These are phyloP conservation scores for Cornus florida DNA, from an alignment of 148 eudicot species.

Conservation along the genomic window DNA sequence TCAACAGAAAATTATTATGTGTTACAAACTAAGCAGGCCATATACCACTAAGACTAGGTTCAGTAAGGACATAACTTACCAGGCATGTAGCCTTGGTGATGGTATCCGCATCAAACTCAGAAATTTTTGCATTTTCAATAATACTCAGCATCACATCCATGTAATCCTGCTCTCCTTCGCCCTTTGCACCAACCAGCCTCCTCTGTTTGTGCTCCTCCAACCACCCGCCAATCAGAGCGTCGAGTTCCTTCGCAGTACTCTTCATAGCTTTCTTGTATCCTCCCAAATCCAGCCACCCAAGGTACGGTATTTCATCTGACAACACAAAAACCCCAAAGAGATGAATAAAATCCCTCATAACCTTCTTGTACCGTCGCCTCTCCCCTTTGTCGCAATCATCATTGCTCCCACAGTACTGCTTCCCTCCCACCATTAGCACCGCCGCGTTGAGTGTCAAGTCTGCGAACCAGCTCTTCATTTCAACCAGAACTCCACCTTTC, in stretches of 20 bases:
- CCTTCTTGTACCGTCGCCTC: background rate
- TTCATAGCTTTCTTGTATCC: constrained; percentile 11
- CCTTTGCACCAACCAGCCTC: too few relatives aligned
- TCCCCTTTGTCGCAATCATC: background rate
- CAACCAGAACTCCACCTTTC: background rate
- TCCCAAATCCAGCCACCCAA: background rate
- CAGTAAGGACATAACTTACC: background rate
- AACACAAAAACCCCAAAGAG: background rate
- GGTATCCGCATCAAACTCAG: constrained; percentile 3
- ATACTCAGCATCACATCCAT: too few relatives aligned
- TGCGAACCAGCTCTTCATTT: background rate
- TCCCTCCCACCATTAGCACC: background rate
- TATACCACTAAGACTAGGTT: too few relatives aligned
- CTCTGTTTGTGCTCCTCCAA: too few relatives aligned
- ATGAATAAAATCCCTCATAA: background rate
- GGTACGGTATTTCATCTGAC: background rate
- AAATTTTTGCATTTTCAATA: too few relatives aligned
- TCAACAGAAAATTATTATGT: too few relatives aligned
- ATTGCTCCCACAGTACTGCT: background rate
- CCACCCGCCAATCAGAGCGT: background rate
- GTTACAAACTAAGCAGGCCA: too few relatives aligned
- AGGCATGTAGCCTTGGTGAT: constrained; percentile 8
- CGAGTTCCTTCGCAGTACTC: constrained; percentile 1
- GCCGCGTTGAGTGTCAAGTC: background rate
- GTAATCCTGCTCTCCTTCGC: too few relatives aligned